phyloP scores from a whole-genome alignment of 352 stramenopile species.

The Phytophthora pini region DNA sequence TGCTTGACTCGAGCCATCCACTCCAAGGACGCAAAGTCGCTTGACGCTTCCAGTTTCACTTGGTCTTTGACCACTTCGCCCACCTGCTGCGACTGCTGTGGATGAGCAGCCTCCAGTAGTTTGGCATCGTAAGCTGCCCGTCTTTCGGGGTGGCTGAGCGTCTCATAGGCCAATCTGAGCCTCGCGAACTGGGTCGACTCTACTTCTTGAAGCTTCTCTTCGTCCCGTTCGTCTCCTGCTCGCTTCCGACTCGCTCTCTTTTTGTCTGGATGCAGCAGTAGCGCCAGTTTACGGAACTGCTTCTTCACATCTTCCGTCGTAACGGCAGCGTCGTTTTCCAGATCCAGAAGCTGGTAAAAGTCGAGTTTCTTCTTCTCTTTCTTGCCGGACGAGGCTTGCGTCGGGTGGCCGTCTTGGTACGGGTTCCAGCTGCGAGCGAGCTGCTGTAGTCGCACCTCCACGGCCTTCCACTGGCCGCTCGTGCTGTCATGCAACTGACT shows the following conservation, averaged over 20 bases:
- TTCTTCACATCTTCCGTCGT: conserved; percentile 60
- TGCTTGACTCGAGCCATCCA: conserved; percentile 87
- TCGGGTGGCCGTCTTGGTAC: conserved; percentile 63
- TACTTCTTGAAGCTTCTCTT: conserved; percentile 12
- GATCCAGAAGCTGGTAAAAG: conserved; percentile 70
- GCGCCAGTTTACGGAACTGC: conserved; percentile 71
- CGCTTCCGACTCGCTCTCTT: conserved; percentile 26
- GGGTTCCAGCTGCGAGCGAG: conserved; percentile 76
- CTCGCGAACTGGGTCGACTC: conserved; percentile 70
- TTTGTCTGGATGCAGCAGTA: conserved; percentile 80
- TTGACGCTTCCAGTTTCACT: conserved; percentile 69
- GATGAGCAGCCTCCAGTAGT: conserved; percentile 29
- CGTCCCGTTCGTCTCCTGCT: conserved; percentile 11
- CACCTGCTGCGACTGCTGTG: conserved; percentile 18
- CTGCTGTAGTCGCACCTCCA: conserved; percentile 64
- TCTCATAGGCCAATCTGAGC: conserved; percentile 76
- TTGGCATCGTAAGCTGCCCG: conserved; percentile 67
- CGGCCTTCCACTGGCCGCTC: conserved; percentile 63
- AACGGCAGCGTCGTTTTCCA: conserved; percentile 36
- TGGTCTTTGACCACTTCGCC: conserved; percentile 57
- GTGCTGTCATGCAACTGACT: conserved; percentile 69
- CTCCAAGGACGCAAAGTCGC: conserved; percentile 80
- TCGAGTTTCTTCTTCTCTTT: conserved; percentile 52
- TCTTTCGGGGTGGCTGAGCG: conserved; percentile 63
- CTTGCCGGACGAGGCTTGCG: not conserved